These are phyloP conservation scores for Senecio squalidus DNA, from an alignment of 140 eudicot genomes.

Conservation along the genomic window DNA sequence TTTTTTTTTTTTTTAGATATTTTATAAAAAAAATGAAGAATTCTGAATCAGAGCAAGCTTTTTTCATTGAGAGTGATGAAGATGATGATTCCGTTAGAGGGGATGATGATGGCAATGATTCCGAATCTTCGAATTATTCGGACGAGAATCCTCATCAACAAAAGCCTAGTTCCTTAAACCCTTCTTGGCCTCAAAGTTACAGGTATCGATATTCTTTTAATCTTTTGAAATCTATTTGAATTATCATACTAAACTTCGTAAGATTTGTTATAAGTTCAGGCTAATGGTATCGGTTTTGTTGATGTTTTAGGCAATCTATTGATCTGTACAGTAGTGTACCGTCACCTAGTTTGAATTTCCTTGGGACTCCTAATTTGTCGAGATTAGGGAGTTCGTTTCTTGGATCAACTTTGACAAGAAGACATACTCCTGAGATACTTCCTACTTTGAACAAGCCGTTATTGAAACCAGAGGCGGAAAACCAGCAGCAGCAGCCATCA, in stretches of 20 bases:
- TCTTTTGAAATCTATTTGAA: no score
- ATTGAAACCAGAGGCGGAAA: conserved; percentile 42
- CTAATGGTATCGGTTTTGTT: conserved; percentile 5
- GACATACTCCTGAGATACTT: conserved; percentile 78
- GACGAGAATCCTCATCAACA: conserved; percentile 39
- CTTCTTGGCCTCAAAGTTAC: conserved; percentile 98
- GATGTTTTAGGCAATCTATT: conserved; percentile 77
- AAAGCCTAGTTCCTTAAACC: conserved; percentile 63
- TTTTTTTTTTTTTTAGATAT: no score
- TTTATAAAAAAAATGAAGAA: conserved; percentile 54
- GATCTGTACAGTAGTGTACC: conserved; percentile 87
- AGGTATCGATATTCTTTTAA: no score
- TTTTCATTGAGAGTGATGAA: conserved; percentile 76
- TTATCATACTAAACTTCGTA: no score
- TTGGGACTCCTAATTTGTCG: conserved; percentile 64
- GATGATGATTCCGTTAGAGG: conserved; percentile 36
- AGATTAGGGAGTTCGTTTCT: conserved; percentile 69
- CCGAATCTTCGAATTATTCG: conserved; percentile 65
- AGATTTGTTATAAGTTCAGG: no score
- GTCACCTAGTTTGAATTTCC: conserved; percentile 76
- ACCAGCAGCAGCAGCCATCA: conserved; percentile 41
- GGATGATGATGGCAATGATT: conserved; percentile 57
- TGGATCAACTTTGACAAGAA: conserved; percentile 62
- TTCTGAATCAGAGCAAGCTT: conserved; percentile 65
- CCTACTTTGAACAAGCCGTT: conserved; percentile 66